These are phyloP conservation scores for Jamesozyma spencerorum DNA, from an alignment of 805 yeast species.

Conservation along the genomic window DNA sequence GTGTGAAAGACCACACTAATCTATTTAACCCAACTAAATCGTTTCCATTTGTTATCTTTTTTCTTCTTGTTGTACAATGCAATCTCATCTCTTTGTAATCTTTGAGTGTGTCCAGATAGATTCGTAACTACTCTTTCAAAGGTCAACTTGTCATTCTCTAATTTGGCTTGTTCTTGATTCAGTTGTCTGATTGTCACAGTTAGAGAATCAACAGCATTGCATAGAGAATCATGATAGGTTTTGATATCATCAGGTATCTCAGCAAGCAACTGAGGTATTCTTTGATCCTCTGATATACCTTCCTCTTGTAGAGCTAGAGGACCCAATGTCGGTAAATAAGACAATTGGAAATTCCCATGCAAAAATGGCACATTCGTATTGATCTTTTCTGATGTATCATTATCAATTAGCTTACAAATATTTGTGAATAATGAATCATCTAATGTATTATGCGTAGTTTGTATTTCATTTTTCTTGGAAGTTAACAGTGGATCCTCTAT, in stretches of 20 bases:
- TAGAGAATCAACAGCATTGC: conserved; percentile 21
- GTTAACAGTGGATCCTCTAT: conserved; percentile 6
- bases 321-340: conserved; percentile 14
- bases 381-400: not conserved
- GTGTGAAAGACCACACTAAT: too few relatives aligned
- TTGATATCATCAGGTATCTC: conserved; percentile 5
- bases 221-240: conserved; percentile 22
- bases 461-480: not conserved
- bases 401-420: conserved; percentile 5
- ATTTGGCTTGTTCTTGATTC: conserved; percentile 35
- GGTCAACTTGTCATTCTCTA: conserved; percentile 57
- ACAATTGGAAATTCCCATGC: conserved; percentile 15
- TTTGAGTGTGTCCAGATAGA: conserved; percentile 83
- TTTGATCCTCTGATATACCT: conserved; percentile 9
- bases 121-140: conserved; percentile 86
- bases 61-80: conserved; percentile 31
- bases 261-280: conserved; percentile 15
- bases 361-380: conserved; percentile 5
- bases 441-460: conserved; percentile 4
- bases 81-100: conserved; percentile 47
- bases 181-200: conserved; percentile 29
- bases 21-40: conserved; percentile 8
- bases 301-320: conserved; percentile 12
- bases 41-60: conserved; percentile 10
- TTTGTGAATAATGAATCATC: conserved; percentile 17